These are phyloP conservation scores for Ceratobasidium papillatum DNA, from an alignment of 1,284 basidiomycete species.

Conservation along the genomic window DNA sequence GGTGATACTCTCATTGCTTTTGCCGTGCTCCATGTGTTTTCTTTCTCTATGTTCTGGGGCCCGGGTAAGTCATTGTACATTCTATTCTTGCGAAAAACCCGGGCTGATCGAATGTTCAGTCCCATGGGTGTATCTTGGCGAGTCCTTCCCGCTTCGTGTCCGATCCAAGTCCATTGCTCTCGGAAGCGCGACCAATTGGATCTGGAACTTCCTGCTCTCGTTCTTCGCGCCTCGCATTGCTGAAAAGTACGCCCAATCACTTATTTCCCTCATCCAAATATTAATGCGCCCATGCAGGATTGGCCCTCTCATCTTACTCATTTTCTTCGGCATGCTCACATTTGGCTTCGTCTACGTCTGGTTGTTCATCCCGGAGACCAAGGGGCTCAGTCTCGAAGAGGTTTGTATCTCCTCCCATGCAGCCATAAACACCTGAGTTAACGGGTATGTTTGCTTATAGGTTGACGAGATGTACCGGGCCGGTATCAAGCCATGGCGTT, in stretches of 20 bases:
- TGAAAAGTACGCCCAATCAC: constrained; percentile 49
- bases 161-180: constrained; percentile 78
- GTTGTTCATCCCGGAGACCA: constrained; percentile 79
- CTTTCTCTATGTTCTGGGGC: constrained; percentile 77
- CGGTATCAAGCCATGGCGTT: constrained; percentile 71
- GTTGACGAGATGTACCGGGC: constrained; percentile 78
- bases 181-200: constrained; percentile 69
- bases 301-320: constrained; percentile 76
- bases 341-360: constrained; percentile 75
- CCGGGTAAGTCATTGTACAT: constrained; percentile 53
- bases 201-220: constrained; percentile 78
- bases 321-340: constrained; percentile 78
- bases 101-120: constrained; percentile 46
- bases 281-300: constrained; percentile 54
- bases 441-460: constrained; percentile 47
- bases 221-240: constrained; percentile 77
- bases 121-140: constrained; percentile 70
- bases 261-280: constrained; percentile 27
- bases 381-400: constrained; percentile 77
- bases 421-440: neutral
- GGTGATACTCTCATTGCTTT: constrained; percentile 76
- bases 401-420: constrained; percentile 50
- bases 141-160: constrained; percentile 76
- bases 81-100: neutral
- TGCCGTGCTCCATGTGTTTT: constrained; percentile 78